Percentiles rank a stretch among this genome's conserved stretches.
phyloP scores from a whole-genome alignment of 2,329 filamentous ascomycete genomes.

The Phialocephala sp. region DNA sequence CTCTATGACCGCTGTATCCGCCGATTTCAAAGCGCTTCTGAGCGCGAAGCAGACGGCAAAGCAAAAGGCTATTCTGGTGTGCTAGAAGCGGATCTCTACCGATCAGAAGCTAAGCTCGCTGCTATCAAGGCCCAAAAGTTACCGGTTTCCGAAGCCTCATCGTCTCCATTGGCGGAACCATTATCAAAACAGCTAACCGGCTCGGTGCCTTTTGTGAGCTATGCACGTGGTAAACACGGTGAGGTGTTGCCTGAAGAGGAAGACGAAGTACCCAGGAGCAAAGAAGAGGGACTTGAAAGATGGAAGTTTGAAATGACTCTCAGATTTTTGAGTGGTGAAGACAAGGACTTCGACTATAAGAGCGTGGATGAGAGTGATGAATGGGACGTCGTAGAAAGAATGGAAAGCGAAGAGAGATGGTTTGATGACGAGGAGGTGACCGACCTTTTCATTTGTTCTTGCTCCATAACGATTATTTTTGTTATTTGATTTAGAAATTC shows the following conservation, averaged over 20 bases:
- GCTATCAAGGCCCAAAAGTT: slow-evolving; percentile 31
- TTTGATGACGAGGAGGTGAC: slow-evolving; percentile 43
- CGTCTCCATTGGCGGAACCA: slow-evolving; percentile 12
- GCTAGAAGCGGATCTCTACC: slow-evolving; percentile 44
- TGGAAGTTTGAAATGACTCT: slow-evolving; percentile 45
- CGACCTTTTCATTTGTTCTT: no score
- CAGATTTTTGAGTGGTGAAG: slow-evolving; percentile 43
- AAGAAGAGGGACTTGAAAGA: slow-evolving; percentile 42
- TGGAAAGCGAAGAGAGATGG: slow-evolving; percentile 43
- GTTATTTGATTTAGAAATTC: no score
- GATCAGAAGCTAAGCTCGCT: slow-evolving; percentile 44
- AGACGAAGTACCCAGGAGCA: slow-evolving; percentile 41
- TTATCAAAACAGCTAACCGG: background rate
- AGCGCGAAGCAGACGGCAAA: slow-evolving; percentile 44
- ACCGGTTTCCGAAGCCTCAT: background rate
- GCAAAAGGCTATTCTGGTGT: slow-evolving; percentile 45
- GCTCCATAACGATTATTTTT: no score
- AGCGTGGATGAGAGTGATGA: slow-evolving; percentile 42
- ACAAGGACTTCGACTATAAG: slow-evolving; percentile 44
- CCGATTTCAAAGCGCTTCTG: slow-evolving; percentile 42
- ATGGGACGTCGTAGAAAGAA: slow-evolving; percentile 41
- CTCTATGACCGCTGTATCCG: slow-evolving; percentile 45
- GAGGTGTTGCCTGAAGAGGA: slow-evolving; percentile 41
- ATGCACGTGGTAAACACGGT: slow-evolving; percentile 35
- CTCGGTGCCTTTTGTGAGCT: slow-evolving; percentile 34